phyloP scores from a whole-genome alignment of 139 green algal genomes.

The Volvox africanus region DNA sequence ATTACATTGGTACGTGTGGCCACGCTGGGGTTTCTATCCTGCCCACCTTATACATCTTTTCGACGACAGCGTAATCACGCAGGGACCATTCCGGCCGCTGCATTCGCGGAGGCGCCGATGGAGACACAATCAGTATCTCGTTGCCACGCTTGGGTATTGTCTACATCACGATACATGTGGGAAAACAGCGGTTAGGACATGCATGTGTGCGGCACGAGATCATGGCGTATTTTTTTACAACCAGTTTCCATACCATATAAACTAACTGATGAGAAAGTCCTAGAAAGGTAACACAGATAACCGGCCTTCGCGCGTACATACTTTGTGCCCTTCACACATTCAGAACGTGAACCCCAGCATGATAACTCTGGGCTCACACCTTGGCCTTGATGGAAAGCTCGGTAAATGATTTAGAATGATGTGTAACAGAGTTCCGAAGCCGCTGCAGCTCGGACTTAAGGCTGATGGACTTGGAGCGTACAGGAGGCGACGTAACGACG shows the following conservation, averaged over 20 bases:
- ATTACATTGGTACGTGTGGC: no score
- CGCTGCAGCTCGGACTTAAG: slow-evolving; percentile 25
- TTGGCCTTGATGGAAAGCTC: slow-evolving; percentile 35
- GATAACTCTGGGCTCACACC: neutral
- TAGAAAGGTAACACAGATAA: no score
- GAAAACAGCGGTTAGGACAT: no score
- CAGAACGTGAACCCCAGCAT: no score
- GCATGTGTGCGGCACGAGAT: no score
- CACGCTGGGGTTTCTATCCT: neutral
- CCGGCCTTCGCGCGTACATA: no score
- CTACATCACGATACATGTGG: neutral
- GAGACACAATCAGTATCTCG: slow-evolving; percentile 42
- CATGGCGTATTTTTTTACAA: no score
- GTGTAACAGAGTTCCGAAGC: neutral
- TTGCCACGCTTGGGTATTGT: slow-evolving; percentile 36
- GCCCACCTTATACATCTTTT: slow-evolving; percentile 67
- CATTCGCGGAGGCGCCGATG: slow-evolving; percentile 52
- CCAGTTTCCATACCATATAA: no score
- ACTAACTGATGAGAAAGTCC: no score
- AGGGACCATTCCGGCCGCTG: slow-evolving; percentile 50
- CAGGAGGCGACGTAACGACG: neutral
- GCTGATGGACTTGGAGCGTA: slow-evolving; percentile 20
- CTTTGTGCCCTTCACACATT: no score
- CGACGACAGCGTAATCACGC: slow-evolving; percentile 58
- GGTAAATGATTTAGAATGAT: slow-evolving; percentile 43